phyloP scores from a whole-genome alignment of 2,329 filamentous ascomycete species.

The Malbranchea zuffiana region DNA sequence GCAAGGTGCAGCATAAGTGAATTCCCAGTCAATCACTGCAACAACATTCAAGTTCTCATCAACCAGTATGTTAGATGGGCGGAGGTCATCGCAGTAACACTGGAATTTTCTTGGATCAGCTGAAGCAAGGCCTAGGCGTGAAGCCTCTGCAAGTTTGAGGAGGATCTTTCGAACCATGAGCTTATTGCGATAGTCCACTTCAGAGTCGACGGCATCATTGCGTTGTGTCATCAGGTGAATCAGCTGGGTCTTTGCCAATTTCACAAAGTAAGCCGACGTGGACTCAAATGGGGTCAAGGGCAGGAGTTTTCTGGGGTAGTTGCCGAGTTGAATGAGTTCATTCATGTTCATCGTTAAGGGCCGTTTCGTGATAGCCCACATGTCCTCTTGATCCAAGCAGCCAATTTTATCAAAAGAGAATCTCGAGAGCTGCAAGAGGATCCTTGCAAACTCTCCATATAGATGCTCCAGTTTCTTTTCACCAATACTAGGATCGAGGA shows the following conservation, averaged over 20 bases:
- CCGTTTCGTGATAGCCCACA: constrained; percentile 23
- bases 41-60: constrained; percentile 15
- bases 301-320: constrained; percentile 15
- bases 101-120: constrained; percentile 17
- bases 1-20: constrained; percentile 17
- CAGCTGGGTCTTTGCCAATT: constrained; percentile 12
- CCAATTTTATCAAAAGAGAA: constrained; percentile 31
- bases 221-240: constrained; percentile 31
- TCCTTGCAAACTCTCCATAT: constrained; percentile 34
- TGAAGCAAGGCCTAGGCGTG: constrained; percentile 15
- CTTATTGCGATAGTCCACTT: constrained; percentile 35
- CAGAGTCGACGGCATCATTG: constrained; percentile 29
- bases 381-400: constrained; percentile 22
- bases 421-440: constrained; percentile 30
- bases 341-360: constrained; percentile 38
- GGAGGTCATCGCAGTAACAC: constrained; percentile 22
- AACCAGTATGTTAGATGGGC: constrained; percentile 21
- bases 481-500: constrained; percentile 28
- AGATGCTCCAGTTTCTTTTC: constrained; percentile 25
- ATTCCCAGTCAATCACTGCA: constrained; percentile 24
- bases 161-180: constrained; percentile 36
- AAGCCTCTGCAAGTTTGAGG: constrained; percentile 22
- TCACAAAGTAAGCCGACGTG: constrained; percentile 11
- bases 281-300: constrained; percentile 9
- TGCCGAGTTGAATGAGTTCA: constrained; percentile 23